Evolutionary conservation across 371 early-diverging fungal genomes (phyloP), one percentile per base, ranked within the genome.

Genomic region (Parasitella parasitica): DNA sequence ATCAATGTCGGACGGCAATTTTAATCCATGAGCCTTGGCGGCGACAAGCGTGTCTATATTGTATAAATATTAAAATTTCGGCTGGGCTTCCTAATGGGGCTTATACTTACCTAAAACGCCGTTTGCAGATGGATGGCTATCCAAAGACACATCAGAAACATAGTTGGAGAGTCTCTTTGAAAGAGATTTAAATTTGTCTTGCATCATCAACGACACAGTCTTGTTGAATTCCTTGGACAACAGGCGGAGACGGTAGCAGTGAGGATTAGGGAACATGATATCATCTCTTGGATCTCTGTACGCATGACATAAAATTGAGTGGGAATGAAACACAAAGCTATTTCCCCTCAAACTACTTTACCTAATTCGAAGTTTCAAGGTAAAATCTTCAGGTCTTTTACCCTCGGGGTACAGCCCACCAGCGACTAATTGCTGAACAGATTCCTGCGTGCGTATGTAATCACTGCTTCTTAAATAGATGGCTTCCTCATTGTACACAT

Each of bases 381-480:
- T 46, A 51, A 72, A 65, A 24, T 67, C 69, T 11, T 64, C 62
- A 27, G 54, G 36, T 30, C 76, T 69, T 37, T 72, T 74, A 4
- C 52, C 64, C 6, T 57, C 16, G 3, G 91, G 91, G 71, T 87
- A 89, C 56, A 92, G 78, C 0, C 91, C 90, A 41, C 74, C 78
- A 3, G 79, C 72, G 26, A 93, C 59, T 15, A 89, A 52, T 59
- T 89, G 90, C 63, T 89, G 90, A 24, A 91, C 79, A 22, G 88
- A 88, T 54, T 92, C 92, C 59, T 89, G 79, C 4, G 94, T 85
- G 48, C 94, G 84, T 4, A 82, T 67, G 64, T 87, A 92, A 49
- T 86, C 88, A 6, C 88, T 86, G 52, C 83, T 81, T 52, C 92
- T 83, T 43, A 93, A 71, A 54, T 86, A 87, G 16, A 89, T 63